phyloP scores from a whole-genome alignment of 305 asterid species.

The Rubia tinctorum region DNA sequence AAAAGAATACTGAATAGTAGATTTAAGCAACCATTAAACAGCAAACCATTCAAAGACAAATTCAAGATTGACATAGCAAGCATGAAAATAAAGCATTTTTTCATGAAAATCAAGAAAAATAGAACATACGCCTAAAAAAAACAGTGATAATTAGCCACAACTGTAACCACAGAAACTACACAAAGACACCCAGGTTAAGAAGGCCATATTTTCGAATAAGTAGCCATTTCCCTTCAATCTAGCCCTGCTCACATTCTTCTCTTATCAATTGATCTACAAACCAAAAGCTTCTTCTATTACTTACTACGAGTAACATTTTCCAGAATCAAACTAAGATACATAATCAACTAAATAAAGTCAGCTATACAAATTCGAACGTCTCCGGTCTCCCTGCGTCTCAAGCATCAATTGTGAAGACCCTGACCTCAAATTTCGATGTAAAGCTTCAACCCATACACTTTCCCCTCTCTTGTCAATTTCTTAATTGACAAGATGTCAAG shows the following conservation, averaged over 20 bases:
- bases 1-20: background rate
- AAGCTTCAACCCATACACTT: background rate
- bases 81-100: background rate
- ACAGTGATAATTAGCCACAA: background rate
- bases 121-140: background rate
- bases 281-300: background rate
- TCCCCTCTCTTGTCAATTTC: background rate
- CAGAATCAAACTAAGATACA: background rate
- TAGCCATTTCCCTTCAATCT: constrained; percentile 1
- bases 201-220: background rate
- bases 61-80: background rate
- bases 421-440: background rate
- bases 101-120: background rate
- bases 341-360: background rate
- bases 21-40: background rate
- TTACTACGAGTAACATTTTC: background rate
- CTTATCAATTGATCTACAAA: background rate
- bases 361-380: background rate
- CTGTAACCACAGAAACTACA: background rate
- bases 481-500: background rate
- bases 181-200: background rate
- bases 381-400: background rate
- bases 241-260: background rate
- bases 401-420: background rate
- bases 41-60: background rate